A percentile compares a stretch with the other conserved stretches of the same genome.
Conservation (phyloP, 164 flowering plant species). For the Stephania yunnanensis region DNA sequence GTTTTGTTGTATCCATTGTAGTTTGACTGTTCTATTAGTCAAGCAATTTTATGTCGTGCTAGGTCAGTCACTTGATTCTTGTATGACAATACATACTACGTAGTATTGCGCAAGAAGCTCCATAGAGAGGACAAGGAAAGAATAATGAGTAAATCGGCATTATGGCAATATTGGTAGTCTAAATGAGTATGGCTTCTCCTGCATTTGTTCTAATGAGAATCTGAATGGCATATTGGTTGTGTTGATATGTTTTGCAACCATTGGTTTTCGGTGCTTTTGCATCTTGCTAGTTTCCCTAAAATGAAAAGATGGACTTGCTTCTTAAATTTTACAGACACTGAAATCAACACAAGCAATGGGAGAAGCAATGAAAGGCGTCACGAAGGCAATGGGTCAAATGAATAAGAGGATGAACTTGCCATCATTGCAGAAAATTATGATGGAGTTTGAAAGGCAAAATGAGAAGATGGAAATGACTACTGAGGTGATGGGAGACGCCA, state of each 20-base stretch:
- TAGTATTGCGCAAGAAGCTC: too few species aligned
- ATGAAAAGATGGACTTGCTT: not conserved
- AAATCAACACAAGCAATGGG: conserved; percentile 94
- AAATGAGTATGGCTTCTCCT: not conserved
- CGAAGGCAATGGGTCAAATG: conserved; percentile 92
- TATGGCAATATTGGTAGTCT: too few species aligned
- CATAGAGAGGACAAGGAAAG: too few species aligned
- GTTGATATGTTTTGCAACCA: not conserved
- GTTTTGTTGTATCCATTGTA: not conserved
- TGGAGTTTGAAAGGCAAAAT: conserved; percentile 75
- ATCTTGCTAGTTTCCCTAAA: not conserved
- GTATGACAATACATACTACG: too few species aligned
- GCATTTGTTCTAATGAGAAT: not conserved
- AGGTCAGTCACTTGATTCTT: too few species aligned
- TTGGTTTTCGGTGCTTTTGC: not conserved
- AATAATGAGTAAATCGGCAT: too few species aligned
- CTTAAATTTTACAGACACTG: conserved; percentile 37
- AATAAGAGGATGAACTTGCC: conserved; percentile 86
- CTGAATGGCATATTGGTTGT: not conserved
- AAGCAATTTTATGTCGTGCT: too few species aligned
- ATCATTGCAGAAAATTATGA: conserved; percentile 70
- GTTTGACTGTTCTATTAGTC: too few species aligned
- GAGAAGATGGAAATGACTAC: conserved; percentile 80
- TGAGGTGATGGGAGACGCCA: conserved; percentile 85
- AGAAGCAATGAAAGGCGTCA: conserved; percentile 88